Evolutionary conservation across 2,329 filamentous ascomycete species (phyloP).

Genomic region (Epichloe uncinata): DNA sequence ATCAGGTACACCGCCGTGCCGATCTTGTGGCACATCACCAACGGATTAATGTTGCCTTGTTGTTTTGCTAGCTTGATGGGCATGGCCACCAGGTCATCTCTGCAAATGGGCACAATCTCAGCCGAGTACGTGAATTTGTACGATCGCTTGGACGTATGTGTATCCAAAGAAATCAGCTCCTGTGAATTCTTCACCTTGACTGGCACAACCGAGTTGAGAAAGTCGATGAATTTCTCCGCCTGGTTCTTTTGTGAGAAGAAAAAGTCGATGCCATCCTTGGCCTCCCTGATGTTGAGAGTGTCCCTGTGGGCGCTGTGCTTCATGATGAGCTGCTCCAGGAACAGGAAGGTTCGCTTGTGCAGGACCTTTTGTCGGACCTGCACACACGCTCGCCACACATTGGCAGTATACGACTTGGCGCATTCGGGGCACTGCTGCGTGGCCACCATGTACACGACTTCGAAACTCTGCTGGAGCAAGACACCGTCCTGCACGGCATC

Average conservation of each 20-base stretch:
- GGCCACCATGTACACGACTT: slow-evolving; percentile 83
- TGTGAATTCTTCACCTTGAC: slow-evolving; percentile 62
- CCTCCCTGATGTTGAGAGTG: slow-evolving; percentile 96
- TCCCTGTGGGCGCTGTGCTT: slow-evolving; percentile 87
- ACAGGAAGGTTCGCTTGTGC: slow-evolving; percentile 67
- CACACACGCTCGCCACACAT: slow-evolving; percentile 86
- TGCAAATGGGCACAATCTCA: slow-evolving; percentile 88
- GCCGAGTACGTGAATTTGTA: slow-evolving; percentile 93
- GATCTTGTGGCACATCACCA: slow-evolving; percentile 75
- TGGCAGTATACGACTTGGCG: slow-evolving; percentile 89
- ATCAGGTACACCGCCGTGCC: slow-evolving; percentile 83
- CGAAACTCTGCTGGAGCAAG: slow-evolving; percentile 81
- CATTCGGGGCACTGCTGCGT: slow-evolving; percentile 93
- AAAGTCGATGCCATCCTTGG: slow-evolving; percentile 91
- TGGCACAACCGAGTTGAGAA: slow-evolving; percentile 70
- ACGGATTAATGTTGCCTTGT: slow-evolving; percentile 75
- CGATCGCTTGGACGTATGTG: slow-evolving; percentile 77
- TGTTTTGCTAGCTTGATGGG: slow-evolving; percentile 81
- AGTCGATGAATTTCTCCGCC: slow-evolving; percentile 85
- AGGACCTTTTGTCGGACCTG: slow-evolving; percentile 95
- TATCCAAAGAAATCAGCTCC: slow-evolving; percentile 85
- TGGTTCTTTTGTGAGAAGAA: slow-evolving; percentile 85
- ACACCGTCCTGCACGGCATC: slow-evolving; percentile 49
- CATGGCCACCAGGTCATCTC: slow-evolving; percentile 90
- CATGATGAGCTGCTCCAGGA: slow-evolving; percentile 85